Evolutionary conservation across 441 rosid species (phyloP).

Genomic region (Euphorbia schlechtendalii): DNA sequence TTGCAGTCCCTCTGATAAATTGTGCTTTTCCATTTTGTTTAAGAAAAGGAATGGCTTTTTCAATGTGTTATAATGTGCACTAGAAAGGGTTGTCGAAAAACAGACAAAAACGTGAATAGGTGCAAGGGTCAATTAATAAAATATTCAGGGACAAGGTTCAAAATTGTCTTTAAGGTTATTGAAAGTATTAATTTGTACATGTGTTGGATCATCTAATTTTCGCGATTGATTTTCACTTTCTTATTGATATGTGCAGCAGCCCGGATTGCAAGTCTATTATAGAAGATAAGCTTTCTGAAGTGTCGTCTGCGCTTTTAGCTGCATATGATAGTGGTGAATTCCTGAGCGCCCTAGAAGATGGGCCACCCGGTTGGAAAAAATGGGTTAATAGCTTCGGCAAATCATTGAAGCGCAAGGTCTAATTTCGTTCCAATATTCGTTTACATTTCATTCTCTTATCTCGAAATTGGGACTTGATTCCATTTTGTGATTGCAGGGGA

Average conservation of each 20-base stretch:
- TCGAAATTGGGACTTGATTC: not conserved
- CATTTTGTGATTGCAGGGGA: slow-evolving; percentile 36
- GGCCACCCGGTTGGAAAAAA: slow-evolving; percentile 77
- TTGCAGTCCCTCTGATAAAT: not conserved
- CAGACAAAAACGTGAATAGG: too few species aligned
- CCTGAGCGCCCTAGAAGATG: slow-evolving; percentile 59
- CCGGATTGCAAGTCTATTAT: slow-evolving; percentile 56
- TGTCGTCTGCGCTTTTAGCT: slow-evolving; percentile 57
- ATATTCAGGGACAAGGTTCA: too few species aligned
- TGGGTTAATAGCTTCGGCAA: slow-evolving; percentile 91
- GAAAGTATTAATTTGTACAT: too few species aligned
- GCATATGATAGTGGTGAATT: slow-evolving; percentile 84
- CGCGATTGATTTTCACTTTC: not conserved
- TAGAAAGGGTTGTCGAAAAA: not conserved
- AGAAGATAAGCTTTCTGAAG: slow-evolving; percentile 74
- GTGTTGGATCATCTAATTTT: not conserved
- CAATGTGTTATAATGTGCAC: not conserved
- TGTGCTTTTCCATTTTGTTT: not conserved
- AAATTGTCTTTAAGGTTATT: too few species aligned
- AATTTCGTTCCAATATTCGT: slow-evolving; percentile 5
- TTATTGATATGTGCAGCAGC: slow-evolving; percentile 42
- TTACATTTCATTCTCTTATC: not conserved
- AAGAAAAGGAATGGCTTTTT: not conserved
- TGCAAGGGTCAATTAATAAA: too few species aligned
- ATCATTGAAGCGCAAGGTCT: slow-evolving; percentile 71